These are phyloP conservation scores for Candida gigantensis DNA, from an alignment of 1,139 yeast species.

Conservation along the genomic window DNA sequence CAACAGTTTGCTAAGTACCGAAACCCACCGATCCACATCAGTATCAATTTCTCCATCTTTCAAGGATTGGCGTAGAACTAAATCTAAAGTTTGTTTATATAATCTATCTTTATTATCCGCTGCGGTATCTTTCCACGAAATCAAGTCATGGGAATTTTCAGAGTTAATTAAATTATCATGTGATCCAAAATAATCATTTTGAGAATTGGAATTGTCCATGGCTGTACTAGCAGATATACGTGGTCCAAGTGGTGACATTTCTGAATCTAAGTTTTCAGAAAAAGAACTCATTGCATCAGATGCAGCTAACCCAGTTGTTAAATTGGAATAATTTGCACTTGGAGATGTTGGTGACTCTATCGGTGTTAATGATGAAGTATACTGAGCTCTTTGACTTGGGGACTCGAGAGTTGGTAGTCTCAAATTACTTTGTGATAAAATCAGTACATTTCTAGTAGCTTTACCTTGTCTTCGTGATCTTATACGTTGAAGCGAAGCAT, in stretches of 20 bases:
- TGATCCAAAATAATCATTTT: constrained; percentile 9
- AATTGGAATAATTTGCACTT: constrained; percentile 14
- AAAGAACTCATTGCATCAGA: constrained; percentile 9
- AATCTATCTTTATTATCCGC: constrained; percentile 15
- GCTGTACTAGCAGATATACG: constrained; percentile 13
- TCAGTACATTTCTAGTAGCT: constrained; percentile 37
- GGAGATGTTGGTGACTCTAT: constrained; percentile 22
- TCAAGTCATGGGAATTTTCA: neutral
- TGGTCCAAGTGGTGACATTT: constrained; percentile 13
- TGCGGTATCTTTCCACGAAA: constrained; percentile 6
- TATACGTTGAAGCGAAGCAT: constrained; percentile 66
- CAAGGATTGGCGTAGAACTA: constrained; percentile 64
- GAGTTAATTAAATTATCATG: constrained; percentile 1
- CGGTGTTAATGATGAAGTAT: constrained; percentile 16
- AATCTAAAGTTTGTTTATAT: constrained; percentile 28
- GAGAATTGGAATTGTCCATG: constrained; percentile 3
- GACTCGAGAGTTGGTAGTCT: constrained; percentile 27
- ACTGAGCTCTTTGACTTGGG: constrained; percentile 5
- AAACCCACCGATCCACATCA: constrained; percentile 44
- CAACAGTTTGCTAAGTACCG: constrained; percentile 27
- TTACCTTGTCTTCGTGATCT: constrained; percentile 59
- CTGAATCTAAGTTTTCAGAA: constrained; percentile 8
- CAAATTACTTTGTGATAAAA: constrained; percentile 23
- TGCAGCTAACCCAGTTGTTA: constrained; percentile 13
- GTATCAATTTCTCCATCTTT: constrained; percentile 52